A percentile compares a stretch with the other conserved stretches of the same genome.
Evolutionary conservation across 768 basidiomycete genomes (phyloP).

Genomic region (Mycena sanguinolenta): DNA sequence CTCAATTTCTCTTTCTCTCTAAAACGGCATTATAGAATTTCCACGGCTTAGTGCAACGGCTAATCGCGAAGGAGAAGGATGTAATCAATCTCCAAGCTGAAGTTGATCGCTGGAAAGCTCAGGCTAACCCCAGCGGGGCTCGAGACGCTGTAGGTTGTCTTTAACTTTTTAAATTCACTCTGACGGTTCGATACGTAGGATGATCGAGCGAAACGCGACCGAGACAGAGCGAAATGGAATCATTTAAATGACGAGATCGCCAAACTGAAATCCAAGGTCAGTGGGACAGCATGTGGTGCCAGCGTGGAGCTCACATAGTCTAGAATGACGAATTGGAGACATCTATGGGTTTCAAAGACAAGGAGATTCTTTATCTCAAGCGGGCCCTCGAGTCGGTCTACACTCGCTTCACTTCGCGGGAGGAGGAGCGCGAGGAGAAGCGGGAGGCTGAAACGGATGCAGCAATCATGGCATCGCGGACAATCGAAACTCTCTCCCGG

Average conservation of each 20-base stretch:
- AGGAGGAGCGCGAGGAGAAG: constrained; percentile 62
- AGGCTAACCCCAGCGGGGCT: constrained; percentile 49
- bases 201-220: constrained; percentile 73
- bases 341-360: constrained; percentile 72
- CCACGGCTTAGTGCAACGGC: constrained; percentile 81
- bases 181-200: constrained; percentile 58
- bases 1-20: constrained; percentile 14
- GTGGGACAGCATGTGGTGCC: constrained; percentile 21
- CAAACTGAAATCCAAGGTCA: constrained; percentile 77
- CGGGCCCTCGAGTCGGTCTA: constrained; percentile 91
- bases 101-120: constrained; percentile 70
- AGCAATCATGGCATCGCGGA: constrained; percentile 75
- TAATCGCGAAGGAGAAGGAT: constrained; percentile 89
- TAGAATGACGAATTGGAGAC: constrained; percentile 72
- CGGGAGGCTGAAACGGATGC: constrained; percentile 71
- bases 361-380: constrained; percentile 83
- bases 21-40: constrained; percentile 59
- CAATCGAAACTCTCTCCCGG: constrained; percentile 63
- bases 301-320: constrained; percentile 48
- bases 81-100: constrained; percentile 81
- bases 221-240: constrained; percentile 81
- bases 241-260: constrained; percentile 81
- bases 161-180: neutral
- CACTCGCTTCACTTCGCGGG: constrained; percentile 75
- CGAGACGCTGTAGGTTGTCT: constrained; percentile 68